Base-by-base conservation (phyloP, 164 flowering plant species). In the Nelumbo lutea region DNA sequence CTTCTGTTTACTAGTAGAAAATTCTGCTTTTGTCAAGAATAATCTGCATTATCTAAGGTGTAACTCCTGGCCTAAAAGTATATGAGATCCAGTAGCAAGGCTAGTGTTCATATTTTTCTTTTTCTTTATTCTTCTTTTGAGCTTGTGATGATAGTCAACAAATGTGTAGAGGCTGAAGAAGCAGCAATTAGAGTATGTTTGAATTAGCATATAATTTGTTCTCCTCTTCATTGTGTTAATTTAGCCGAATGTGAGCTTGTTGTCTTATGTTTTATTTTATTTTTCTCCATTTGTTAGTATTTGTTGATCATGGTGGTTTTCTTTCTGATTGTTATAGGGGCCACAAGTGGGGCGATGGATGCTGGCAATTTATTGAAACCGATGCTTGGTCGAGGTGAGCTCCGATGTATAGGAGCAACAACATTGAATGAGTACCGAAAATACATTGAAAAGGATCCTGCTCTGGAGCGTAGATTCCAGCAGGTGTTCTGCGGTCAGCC, bases 351-450 rank as follows among this genome's bases (percentile, higher is more conserved):
- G 69, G 95, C 96, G 9, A 88, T 94, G 97, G 98, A 94, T 86
- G 98, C 98, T 64, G 88, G 97, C 14, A 94, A 94, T 76, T 78
- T 94, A 77, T 78, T 94, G 77, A 94, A 94, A 77, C 98, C 98
- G 55, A 94, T 91, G 98, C 90, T 91, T 51, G 97, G 96, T 40
- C 82, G 98, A 60, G 98, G 97, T 67, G 97, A 95, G 77, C 91
- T 95, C 40, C 87, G 96, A 43, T 95, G 98, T 73, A 90, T 92
- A 53, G 97, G 98, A 62, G 98, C 98, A 62, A 94, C 98, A 6
- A 91, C 97, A 15, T 76, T 92, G 70, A 87, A 85, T 62, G 98
- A 95, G 71, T 90, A 91, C 61, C 85, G 98, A 66, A 95, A 95
- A 73, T 95, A 91, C 81, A 88, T 95, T 57, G 96, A 91, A 74